phyloP scores from a whole-genome alignment of 2,329 filamentous ascomycete genomes.

The Bipolaris victoriae region DNA sequence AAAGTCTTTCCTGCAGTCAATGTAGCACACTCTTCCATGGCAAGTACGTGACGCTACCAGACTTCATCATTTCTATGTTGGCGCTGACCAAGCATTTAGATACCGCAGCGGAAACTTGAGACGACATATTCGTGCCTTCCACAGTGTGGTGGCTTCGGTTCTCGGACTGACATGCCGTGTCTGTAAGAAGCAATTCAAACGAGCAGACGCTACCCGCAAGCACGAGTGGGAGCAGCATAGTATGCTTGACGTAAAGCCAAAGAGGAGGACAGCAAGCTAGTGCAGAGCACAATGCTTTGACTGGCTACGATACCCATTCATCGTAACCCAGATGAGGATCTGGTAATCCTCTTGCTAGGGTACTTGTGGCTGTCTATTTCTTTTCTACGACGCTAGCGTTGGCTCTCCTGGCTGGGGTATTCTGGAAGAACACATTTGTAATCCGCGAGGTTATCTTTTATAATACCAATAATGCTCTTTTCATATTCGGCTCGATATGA shows the following conservation, averaged over 20 bases:
- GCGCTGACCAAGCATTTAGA: constrained; percentile 12
- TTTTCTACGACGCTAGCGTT: not conserved
- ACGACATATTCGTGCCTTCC: constrained; percentile 13
- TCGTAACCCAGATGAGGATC: constrained; percentile 18
- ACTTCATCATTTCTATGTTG: not conserved
- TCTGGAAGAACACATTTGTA: no score
- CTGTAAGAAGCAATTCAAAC: constrained; percentile 10
- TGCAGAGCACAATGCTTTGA: not conserved
- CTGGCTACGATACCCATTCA: not conserved
- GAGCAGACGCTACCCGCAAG: constrained; percentile 21
- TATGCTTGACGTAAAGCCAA: constrained; percentile 10
- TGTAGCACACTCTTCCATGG: constrained; percentile 13
- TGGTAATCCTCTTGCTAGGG: not conserved
- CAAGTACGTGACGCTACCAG: constrained; percentile 7
- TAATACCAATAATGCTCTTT: not conserved
- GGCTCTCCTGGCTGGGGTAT: not conserved
- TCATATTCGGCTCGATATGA: no score
- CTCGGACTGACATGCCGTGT: constrained; percentile 8
- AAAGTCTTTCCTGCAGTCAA: not conserved
- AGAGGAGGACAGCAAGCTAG: constrained; percentile 10
- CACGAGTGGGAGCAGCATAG: constrained; percentile 25
- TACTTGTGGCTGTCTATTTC: constrained; percentile 7
- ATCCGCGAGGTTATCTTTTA: not conserved
- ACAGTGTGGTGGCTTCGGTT: not conserved
- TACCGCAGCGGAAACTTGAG: constrained; percentile 19